These are phyloP conservation scores for Aspergillus spinulosporus DNA, from an alignment of 2,329 filamentous ascomycete genomes.

Conservation along the genomic window DNA sequence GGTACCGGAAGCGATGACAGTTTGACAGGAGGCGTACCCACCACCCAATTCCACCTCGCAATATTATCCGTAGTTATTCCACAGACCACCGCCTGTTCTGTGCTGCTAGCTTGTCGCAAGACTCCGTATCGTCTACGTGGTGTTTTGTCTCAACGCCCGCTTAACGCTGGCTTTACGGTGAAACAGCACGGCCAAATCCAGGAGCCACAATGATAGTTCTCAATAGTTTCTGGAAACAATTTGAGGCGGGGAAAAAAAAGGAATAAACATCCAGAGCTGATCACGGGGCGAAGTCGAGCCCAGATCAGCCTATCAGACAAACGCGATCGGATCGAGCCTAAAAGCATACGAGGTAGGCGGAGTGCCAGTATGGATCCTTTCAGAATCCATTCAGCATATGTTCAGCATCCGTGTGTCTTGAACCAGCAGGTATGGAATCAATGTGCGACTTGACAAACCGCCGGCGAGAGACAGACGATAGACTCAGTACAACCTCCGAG, in stretches of 20 bases:
- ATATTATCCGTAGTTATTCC: not conserved
- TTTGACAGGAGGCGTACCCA: not conserved
- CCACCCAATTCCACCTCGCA: not conserved
- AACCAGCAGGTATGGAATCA: not conserved
- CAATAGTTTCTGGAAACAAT: not conserved
- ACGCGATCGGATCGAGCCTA: slow-evolving; percentile 9
- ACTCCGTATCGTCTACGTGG: not conserved
- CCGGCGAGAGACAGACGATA: not conserved
- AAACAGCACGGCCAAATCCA: not conserved
- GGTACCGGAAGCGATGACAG: slow-evolving; percentile 9
- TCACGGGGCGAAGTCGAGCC: not conserved
- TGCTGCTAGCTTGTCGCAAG: slow-evolving; percentile 1
- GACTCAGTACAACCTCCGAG: slow-evolving; percentile 4
- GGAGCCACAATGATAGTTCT: not conserved
- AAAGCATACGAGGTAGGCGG: not conserved
- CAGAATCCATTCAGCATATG: too few relatives aligned
- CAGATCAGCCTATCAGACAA: not conserved
- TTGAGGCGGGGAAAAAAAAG: not conserved
- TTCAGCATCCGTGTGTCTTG: not conserved
- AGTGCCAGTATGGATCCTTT: too few relatives aligned
- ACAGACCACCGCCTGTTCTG: not conserved
- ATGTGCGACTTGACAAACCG: not conserved
- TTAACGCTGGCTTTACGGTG: not conserved
- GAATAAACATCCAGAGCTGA: not conserved
- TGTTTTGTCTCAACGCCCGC: not conserved